Evolutionary conservation across 1,284 basidiomycete species (phyloP).

Genomic region (Cystobasidium slooffiae): DNA sequence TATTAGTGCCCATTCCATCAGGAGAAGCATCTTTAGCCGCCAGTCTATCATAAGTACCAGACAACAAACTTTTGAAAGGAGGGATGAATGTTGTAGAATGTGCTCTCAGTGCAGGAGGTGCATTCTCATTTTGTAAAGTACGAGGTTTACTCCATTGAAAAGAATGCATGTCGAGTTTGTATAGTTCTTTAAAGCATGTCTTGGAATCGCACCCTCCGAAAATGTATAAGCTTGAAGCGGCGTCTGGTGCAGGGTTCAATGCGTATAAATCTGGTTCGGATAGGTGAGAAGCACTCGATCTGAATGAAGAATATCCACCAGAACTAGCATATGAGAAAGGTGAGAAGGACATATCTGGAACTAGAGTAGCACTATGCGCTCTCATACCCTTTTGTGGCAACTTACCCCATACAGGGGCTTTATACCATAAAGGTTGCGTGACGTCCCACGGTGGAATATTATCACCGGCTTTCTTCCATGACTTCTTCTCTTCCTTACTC

Average conservation of each 20-base stretch:
- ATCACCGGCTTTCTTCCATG: background rate
- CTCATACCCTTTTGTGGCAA: slow-evolving; percentile 45
- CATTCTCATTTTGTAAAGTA: slow-evolving; percentile 1
- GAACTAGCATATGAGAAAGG: background rate
- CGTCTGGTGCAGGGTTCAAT: slow-evolving; percentile 1
- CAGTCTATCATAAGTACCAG: slow-evolving; percentile 9
- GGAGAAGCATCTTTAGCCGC: slow-evolving; percentile 1
- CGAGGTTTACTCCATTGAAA: slow-evolving; percentile 41
- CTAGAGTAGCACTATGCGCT: slow-evolving; percentile 48
- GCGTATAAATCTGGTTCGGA: slow-evolving; percentile 4
- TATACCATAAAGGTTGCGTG: slow-evolving; percentile 47
- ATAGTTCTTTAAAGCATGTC: slow-evolving; percentile 50
- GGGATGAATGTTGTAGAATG: slow-evolving; percentile 44
- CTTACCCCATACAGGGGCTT: slow-evolving; percentile 47
- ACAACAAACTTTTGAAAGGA: slow-evolving; percentile 4
- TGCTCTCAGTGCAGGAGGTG: slow-evolving; percentile 44
- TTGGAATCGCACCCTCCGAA: slow-evolving; percentile 50
- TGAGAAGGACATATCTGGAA: slow-evolving; percentile 28
- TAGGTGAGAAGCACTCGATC: background rate
- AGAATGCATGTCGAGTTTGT: slow-evolving; percentile 48
- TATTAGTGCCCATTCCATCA: slow-evolving; percentile 10
- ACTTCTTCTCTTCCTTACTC: background rate
- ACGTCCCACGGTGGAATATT: background rate
- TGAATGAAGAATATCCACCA: background rate
- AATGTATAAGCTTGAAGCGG: slow-evolving; percentile 19